Base-by-base conservation (phyloP, 2,329 filamentous ascomycete species). In the Aspergillus jensenii region DNA sequence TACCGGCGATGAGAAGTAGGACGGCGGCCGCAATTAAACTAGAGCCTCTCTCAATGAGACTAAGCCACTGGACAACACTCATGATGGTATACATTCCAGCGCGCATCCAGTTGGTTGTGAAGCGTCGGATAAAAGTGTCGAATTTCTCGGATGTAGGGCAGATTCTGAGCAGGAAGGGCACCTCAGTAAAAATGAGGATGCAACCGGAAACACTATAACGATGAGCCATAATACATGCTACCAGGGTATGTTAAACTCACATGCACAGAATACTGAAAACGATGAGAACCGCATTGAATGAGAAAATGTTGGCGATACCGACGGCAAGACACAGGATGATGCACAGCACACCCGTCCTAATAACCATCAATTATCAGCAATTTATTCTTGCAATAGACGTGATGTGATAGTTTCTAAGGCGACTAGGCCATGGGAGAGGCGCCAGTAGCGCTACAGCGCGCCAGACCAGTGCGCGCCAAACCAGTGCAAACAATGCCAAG, bases 41-140 rank as follows among this genome's bases (percentile, higher is more conserved):
- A 51, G 88, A 90, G 9, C 84, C 74, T 47, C 77, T 73, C 21
- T 79, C 70, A 60, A 90, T 82, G 62, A 93, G 79, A 74, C 91
- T 96, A 59, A 96, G 79, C 85, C 90, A 98, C 77, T 97, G 92
- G 46, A 96, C 76, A 51, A 88, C 71, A 67, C 86, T 90, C 90
- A 98, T 93, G 73, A 85, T 78, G 58, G 79, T 78, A 78, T 99
- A 99, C 72, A 96, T 89, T 58, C 81, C 89, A 19, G 93, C 93
- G 77, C 95, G 92, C 88, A 95, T 96, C 81, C 93, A 98, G 82
- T 97, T 98, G 59, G 93, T 96, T 63, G 91, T 91, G 81, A 99
- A 90, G 71, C 86, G 88, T 77, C 93, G 92, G 76, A 99, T 93
- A 74, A 92, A 88, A 65, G 79, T 81, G 76, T 99, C 95, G 79